phyloP scores from a whole-genome alignment of 495 filamentous ascomycete genomes.

The Tricharina praecox region DNA sequence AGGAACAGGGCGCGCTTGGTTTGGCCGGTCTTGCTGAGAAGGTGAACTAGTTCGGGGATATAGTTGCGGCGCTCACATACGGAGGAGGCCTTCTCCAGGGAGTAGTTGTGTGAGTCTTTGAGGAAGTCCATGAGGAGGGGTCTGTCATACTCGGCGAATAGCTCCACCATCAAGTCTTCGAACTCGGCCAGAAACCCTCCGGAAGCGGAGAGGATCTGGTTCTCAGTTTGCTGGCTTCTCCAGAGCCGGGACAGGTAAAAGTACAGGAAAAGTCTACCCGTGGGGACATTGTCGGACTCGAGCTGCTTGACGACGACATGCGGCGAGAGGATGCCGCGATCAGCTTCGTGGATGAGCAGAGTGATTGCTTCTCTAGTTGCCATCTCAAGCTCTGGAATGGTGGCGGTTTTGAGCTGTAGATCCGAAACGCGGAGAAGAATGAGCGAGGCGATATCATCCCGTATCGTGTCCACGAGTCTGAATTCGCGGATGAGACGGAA shows the following conservation, averaged over 20 bases:
- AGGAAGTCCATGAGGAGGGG: conserved; percentile 69
- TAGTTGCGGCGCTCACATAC: conserved; percentile 65
- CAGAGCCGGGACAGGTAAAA: conserved; percentile 82
- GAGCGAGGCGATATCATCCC: conserved; percentile 76
- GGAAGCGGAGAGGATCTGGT: not conserved
- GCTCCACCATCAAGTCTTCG: conserved; percentile 64
- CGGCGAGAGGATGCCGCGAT: conserved; percentile 68
- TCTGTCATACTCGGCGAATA: conserved; percentile 73
- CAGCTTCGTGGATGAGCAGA: conserved; percentile 77
- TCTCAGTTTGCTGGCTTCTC: conserved; percentile 22
- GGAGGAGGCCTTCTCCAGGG: conserved; percentile 59
- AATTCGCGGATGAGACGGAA: conserved; percentile 71
- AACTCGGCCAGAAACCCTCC: conserved; percentile 58
- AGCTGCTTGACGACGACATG: conserved; percentile 64
- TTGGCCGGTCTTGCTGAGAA: conserved; percentile 85
- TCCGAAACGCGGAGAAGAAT: conserved; percentile 70
- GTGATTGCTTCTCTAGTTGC: conserved; percentile 63
- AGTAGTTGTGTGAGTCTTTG: conserved; percentile 65
- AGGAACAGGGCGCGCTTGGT: conserved; percentile 76
- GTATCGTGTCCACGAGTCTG: conserved; percentile 67
- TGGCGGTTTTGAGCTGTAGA: conserved; percentile 47
- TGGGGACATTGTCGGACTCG: conserved; percentile 29
- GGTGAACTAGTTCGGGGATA: conserved; percentile 78
- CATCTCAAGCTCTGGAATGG: conserved; percentile 54
- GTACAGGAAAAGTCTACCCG: conserved; percentile 53